Evolutionary conservation across 2,329 filamentous ascomycete genomes (phyloP).

Genomic region (Kalmusia sp.): DNA sequence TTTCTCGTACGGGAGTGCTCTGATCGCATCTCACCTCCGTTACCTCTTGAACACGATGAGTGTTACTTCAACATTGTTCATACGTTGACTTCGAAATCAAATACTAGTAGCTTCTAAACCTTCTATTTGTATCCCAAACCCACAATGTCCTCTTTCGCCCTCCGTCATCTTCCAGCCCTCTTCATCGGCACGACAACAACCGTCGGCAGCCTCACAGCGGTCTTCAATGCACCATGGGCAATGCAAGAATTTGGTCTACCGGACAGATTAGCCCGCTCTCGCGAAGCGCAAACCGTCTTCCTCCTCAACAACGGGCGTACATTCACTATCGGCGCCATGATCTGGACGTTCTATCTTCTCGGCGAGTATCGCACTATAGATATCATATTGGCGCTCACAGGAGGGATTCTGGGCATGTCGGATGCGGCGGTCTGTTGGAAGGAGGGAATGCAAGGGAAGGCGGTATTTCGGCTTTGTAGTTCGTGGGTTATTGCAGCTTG

Average conservation of each 20-base stretch:
- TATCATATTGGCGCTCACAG: background rate
- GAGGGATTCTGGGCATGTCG: slow-evolving; percentile 8
- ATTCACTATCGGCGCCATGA: slow-evolving; percentile 10
- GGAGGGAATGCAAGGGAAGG: slow-evolving; percentile 8
- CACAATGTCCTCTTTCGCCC: slow-evolving; percentile 3
- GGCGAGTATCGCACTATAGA: background rate
- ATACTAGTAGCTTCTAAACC: too few species aligned
- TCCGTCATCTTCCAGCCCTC: slow-evolving; percentile 15
- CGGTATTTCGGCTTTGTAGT: slow-evolving; percentile 1
- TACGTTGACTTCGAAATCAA: too few species aligned
- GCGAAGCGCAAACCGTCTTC: slow-evolving; percentile 15
- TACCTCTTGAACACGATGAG: too few species aligned
- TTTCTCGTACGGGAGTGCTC: too few species aligned
- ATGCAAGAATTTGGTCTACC: slow-evolving; percentile 15
- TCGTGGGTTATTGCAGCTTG: background rate
- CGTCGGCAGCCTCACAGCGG: slow-evolving; percentile 11
- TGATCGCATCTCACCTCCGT: too few species aligned
- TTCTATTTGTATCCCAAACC: too few species aligned
- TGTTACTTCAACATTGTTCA: too few species aligned
- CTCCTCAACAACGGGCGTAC: slow-evolving; percentile 7
- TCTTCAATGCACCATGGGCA: slow-evolving; percentile 7
- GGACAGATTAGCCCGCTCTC: slow-evolving; percentile 2
- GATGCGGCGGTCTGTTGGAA: slow-evolving; percentile 12
- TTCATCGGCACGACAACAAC: slow-evolving; percentile 14
- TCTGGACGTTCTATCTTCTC: slow-evolving; percentile 14